phyloP scores from a whole-genome alignment of 2,329 filamentous ascomycete genomes.

The Beauveria sp. region DNA sequence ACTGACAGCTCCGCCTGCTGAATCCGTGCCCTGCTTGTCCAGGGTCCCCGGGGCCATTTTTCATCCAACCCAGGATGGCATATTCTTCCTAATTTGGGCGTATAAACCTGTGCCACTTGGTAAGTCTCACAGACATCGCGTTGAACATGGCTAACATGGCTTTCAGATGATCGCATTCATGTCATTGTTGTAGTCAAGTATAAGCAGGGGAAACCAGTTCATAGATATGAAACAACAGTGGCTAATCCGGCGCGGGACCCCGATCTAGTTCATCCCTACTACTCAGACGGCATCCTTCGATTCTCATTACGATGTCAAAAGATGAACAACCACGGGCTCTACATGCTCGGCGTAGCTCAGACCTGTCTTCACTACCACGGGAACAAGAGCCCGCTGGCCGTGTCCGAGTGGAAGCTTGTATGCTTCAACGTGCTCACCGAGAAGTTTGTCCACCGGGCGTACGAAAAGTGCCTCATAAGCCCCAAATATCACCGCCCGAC shows the following conservation, averaged over 20 bases:
- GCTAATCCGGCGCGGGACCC: neutral
- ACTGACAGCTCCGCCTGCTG: neutral
- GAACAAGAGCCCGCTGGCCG: neutral
- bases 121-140: neutral
- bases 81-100: conserved; percentile 1
- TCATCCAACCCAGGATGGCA: neutral
- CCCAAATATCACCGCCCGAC: conserved; percentile 9
- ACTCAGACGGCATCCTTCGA: neutral
- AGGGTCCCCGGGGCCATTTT: conserved; percentile 1
- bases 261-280: neutral
- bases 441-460: neutral
- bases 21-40: neutral
- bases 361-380: conserved; percentile 3
- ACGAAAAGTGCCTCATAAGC: conserved; percentile 7
- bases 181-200: conserved; percentile 8
- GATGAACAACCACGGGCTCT: conserved; percentile 9
- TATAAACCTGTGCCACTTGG: neutral
- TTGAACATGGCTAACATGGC: neutral
- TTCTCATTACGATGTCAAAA: conserved; percentile 10
- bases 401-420: neutral
- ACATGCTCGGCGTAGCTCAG: conserved; percentile 6
- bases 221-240: conserved; percentile 3
- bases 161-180: conserved; percentile 3
- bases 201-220: neutral
- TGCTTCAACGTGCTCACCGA: conserved; percentile 12